phyloP scores from a whole-genome alignment of 805 yeast genomes.

The Saturnispora diversa region DNA sequence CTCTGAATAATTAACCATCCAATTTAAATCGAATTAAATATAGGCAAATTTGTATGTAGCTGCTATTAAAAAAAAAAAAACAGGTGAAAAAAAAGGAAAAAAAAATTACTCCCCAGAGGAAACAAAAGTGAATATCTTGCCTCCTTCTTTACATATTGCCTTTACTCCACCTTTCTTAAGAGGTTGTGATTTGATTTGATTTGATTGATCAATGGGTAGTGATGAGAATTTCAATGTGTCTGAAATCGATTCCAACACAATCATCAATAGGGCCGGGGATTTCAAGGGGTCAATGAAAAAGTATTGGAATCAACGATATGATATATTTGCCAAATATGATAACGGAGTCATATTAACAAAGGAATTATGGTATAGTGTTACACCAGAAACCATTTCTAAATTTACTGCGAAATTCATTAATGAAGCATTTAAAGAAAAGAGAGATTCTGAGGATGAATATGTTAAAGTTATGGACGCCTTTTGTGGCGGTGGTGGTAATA shows the following conservation, averaged over 20 bases:
- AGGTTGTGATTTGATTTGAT: not conserved
- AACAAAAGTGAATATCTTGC: too few species aligned
- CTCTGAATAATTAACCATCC: conserved; percentile 30
- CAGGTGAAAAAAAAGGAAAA: not conserved
- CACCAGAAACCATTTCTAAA: conserved; percentile 69
- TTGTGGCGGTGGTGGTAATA: conserved; percentile 87
- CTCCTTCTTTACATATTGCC: too few species aligned
- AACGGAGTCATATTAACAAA: conserved; percentile 60
- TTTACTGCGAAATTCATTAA: conserved; percentile 48
- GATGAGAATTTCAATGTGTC: not conserved
- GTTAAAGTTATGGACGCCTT: conserved; percentile 50
- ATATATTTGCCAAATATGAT: conserved; percentile 55
- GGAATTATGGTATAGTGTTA: conserved; percentile 82
- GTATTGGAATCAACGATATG: conserved; percentile 57
- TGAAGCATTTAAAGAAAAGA: conserved; percentile 67
- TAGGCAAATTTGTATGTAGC: too few species aligned
- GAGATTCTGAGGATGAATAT: not conserved
- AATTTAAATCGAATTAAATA: too few species aligned
- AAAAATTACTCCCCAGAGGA: not conserved
- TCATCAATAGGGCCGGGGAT: conserved; percentile 11
- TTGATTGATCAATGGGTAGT: not conserved
- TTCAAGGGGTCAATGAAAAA: conserved; percentile 30
- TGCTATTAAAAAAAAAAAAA: not conserved
- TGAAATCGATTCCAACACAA: conserved; percentile 9
- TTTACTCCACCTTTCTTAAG: too few species aligned